phyloP scores from a whole-genome alignment of 1,284 basidiomycete species.

The Stereum hirsutum region DNA sequence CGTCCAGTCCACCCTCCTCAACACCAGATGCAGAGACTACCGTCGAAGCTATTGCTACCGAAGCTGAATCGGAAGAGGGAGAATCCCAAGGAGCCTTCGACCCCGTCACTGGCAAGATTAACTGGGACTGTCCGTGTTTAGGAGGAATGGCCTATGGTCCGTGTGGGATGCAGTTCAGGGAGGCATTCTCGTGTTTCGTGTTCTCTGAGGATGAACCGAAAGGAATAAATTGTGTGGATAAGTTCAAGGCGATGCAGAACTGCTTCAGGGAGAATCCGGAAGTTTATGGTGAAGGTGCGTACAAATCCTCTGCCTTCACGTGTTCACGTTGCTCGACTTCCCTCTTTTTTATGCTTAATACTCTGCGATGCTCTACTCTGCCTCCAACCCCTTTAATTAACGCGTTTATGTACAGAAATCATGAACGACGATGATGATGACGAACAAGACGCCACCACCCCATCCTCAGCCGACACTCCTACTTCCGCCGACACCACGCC shows the following conservation, averaged over 20 bases:
- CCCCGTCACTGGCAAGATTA: conserved; percentile 95
- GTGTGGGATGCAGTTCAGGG: conserved; percentile 90
- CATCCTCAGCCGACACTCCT: too few species aligned
- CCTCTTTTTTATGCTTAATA: neutral
- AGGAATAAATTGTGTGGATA: conserved; percentile 96
- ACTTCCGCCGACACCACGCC: too few species aligned
- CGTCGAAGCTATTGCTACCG: conserved; percentile 15
- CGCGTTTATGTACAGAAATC: conserved; percentile 11
- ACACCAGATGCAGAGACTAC: conserved; percentile 7
- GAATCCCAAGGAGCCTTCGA: conserved; percentile 54
- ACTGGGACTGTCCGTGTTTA: conserved; percentile 97
- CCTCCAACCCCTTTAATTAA: too few species aligned
- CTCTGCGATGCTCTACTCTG: neutral
- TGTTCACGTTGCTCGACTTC: neutral
- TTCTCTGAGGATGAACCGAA: conserved; percentile 94
- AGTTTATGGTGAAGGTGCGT: conserved; percentile 84
- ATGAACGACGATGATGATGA: conserved; percentile 14
- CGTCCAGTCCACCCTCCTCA: conserved; percentile 4
- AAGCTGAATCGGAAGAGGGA: conserved; percentile 25
- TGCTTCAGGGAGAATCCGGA: conserved; percentile 97
- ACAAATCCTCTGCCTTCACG: neutral
- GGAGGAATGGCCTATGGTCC: conserved; percentile 98
- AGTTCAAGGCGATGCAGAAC: conserved; percentile 96
- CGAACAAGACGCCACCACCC: conserved; percentile 5
- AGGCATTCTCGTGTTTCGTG: conserved; percentile 97